Conservation (phyloP, 192 early-diverging fungal genomes). For the Coemansia sp. region DNA sequence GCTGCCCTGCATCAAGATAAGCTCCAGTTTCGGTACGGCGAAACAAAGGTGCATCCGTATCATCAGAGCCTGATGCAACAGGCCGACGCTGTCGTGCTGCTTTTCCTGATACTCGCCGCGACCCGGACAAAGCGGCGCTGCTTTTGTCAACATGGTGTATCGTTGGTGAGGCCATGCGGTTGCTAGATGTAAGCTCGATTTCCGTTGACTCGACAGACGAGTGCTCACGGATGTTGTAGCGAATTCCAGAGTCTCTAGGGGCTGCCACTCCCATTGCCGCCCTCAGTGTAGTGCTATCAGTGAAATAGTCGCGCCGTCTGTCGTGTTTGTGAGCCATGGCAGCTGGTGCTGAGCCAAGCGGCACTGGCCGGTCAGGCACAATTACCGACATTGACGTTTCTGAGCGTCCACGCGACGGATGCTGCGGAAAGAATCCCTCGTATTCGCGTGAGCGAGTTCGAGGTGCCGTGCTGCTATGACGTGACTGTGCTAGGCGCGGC, state of each 20-base stretch:
- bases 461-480: not conserved
- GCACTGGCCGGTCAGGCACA: conserved; percentile 35
- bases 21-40: conserved; percentile 13
- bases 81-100: conserved; percentile 1
- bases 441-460: conserved; percentile 16
- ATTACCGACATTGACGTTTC: conserved; percentile 39
- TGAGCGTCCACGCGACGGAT: conserved; percentile 34
- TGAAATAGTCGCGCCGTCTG: conserved; percentile 46
- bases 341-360: conserved; percentile 38
- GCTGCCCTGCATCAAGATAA: not conserved
- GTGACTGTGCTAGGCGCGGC: conserved; percentile 1
- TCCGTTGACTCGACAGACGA: conserved; percentile 20
- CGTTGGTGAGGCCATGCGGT: conserved; percentile 8
- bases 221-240: conserved; percentile 33
- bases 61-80: not conserved
- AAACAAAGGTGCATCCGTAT: conserved; percentile 21
- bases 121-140: not conserved
- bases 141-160: conserved; percentile 21
- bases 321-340: conserved; percentile 41
- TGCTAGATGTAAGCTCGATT: conserved; percentile 5
- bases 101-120: not conserved
- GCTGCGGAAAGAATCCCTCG: conserved; percentile 32
- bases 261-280: conserved; percentile 43
- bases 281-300: conserved; percentile 34
- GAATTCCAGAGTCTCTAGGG: conserved; percentile 30